Conservation (phyloP, 306 rosid species). For the Ammopiptanthus mongolicus region DNA sequence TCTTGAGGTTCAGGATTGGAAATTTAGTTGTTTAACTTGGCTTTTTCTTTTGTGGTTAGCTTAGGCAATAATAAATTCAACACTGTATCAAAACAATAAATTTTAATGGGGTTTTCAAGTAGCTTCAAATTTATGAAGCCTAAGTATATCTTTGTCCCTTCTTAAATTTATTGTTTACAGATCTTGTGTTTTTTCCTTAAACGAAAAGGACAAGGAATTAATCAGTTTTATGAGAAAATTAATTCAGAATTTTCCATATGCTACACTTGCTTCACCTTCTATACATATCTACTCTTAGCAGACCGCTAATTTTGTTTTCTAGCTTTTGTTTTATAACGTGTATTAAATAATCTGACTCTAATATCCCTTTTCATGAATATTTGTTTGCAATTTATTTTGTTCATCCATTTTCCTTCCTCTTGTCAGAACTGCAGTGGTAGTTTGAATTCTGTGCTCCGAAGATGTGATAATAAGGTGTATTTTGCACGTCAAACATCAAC, state of each 20-base stretch:
- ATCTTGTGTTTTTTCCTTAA: neutral
- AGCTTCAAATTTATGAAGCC: neutral
- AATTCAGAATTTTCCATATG: neutral
- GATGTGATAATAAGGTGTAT: conserved; percentile 45
- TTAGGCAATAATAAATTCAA: neutral
- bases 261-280: neutral
- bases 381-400: neutral
- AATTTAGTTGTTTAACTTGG: neutral
- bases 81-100: neutral
- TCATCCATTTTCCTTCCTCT: conserved; percentile 2
- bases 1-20: neutral
- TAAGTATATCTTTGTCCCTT: neutral
- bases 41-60: neutral
- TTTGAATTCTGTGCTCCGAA: conserved; percentile 44
- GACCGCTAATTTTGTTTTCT: neutral
- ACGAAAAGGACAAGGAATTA: neutral
- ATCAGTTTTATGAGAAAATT: neutral
- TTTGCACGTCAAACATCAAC: conserved; percentile 68
- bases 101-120: neutral
- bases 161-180: neutral
- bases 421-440: conserved; percentile 54
- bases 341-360: too few relatives aligned
- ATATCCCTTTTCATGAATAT: neutral
- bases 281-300: neutral
- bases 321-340: neutral